Percentiles rank a stretch among this genome's conserved stretches.
These are phyloP conservation scores for Scleromitrula shiraiana DNA, from an alignment of 2,329 filamentous ascomycete species.

Conservation along the genomic window DNA sequence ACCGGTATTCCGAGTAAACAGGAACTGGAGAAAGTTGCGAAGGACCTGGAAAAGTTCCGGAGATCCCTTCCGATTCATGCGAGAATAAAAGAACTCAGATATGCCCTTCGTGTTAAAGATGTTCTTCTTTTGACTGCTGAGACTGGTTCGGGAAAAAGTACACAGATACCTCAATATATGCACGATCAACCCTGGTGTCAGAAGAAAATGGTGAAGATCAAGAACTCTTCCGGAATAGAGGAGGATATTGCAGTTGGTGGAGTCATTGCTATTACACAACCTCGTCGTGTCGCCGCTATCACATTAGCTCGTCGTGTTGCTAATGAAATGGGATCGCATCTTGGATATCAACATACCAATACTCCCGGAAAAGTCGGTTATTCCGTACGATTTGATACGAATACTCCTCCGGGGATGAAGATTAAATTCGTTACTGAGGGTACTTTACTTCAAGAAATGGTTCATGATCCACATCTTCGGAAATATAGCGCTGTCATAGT, in stretches of 20 bases:
- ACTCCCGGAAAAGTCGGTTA: constrained; percentile 61
- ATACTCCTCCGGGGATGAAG: constrained; percentile 68
- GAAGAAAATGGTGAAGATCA: constrained; percentile 45
- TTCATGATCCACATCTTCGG: constrained; percentile 72
- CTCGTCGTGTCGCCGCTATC: constrained; percentile 85
- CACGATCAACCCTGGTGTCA: constrained; percentile 72
- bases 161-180: constrained; percentile 90
- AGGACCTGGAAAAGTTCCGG: constrained; percentile 20
- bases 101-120: constrained; percentile 36
- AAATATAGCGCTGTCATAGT: constrained; percentile 88
- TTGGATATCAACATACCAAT: constrained; percentile 34
- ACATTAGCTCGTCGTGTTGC: constrained; percentile 83
- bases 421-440: constrained; percentile 96
- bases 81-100: constrained; percentile 24
- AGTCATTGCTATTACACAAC: constrained; percentile 89
- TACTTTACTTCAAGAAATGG: constrained; percentile 88
- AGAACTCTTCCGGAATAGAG: constrained; percentile 25
- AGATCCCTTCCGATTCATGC: constrained; percentile 27
- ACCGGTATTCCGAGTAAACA: constrained; percentile 10
- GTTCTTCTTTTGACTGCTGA: constrained; percentile 83
- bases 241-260: constrained; percentile 55
- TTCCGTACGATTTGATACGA: constrained; percentile 88
- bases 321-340: constrained; percentile 64
- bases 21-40: constrained; percentile 15
- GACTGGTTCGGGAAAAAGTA: constrained; percentile 92